These are phyloP conservation scores for Ophiostoma sp. DNA, from an alignment of 2,329 filamentous ascomycete species.

Conservation along the genomic window DNA sequence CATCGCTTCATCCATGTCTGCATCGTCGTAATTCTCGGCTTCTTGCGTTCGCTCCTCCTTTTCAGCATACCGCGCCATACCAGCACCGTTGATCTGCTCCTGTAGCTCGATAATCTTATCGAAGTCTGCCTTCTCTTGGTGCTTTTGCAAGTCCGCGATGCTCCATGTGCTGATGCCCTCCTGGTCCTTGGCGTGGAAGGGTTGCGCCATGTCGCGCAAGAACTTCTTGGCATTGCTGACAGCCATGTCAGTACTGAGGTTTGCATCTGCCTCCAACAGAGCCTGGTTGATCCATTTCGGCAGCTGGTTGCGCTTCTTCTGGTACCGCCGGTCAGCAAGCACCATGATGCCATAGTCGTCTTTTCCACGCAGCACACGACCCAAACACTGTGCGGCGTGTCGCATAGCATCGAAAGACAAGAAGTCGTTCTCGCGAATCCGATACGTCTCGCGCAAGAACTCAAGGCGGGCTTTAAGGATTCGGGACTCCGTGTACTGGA, in stretches of 20 bases:
- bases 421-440: slow-evolving; percentile 95
- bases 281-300: slow-evolving; percentile 96
- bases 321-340: slow-evolving; percentile 85
- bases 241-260: slow-evolving; percentile 92
- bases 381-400: slow-evolving; percentile 94
- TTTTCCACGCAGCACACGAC: slow-evolving; percentile 89
- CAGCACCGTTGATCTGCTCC: slow-evolving; percentile 34
- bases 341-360: slow-evolving; percentile 99
- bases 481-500: slow-evolving; percentile 96
- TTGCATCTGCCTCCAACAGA: slow-evolving; percentile 76
- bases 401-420: slow-evolving; percentile 98
- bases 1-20: slow-evolving; percentile 45
- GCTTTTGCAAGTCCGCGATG: slow-evolving; percentile 46
- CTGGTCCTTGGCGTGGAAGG: slow-evolving; percentile 74
- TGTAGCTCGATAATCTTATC: slow-evolving; percentile 61
- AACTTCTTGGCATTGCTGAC: slow-evolving; percentile 86
- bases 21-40: slow-evolving; percentile 37
- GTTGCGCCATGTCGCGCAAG: slow-evolving; percentile 83
- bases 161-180: slow-evolving; percentile 79
- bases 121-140: slow-evolving; percentile 69
- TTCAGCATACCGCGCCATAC: slow-evolving; percentile 28
- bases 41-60: slow-evolving; percentile 25
- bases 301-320: slow-evolving; percentile 82
- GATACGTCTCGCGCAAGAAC: slow-evolving; percentile 94
- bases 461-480: slow-evolving; percentile 94